Base-by-base conservation (phyloP, 106 monocot species). In the Dendrobium chrysotoxum region DNA sequence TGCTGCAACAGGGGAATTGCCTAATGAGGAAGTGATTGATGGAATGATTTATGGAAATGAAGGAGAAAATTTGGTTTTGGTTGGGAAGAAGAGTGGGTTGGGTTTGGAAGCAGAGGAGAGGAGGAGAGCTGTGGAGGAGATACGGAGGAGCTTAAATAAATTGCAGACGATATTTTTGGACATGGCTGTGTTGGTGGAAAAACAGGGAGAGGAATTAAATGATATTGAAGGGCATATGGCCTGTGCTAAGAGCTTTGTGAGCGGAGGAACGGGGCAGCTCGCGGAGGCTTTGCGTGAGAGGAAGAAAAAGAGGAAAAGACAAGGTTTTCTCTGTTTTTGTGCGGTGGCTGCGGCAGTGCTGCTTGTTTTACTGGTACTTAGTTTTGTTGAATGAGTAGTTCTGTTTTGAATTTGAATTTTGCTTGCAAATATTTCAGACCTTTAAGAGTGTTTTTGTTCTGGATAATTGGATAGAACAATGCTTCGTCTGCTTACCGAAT, bases 141-240 rank as follows among this genome's bases (percentile, higher is more conserved):
- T 91, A 16, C 88, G 86, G 86, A 84, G 68, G 82, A 86, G 91
- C 77, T 73, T 91, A 82, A 44, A 83, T 53, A 86, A 85, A 31
- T 54, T 91, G 80, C 84, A 91, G 68, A 86, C 83, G 86, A 82
- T 88, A 72, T 91, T 91, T 75, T 58, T 91, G 17, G 91, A 88
- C 88, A 91, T 91, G 91, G 91, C 88, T 18, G 86, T 80, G 40
- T 78, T 91, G 35, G 89, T 91, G 70, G 91, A 87, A 47, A 82
- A 89, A 13, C 91, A 91, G 79, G 89, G 91, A n/a, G 83, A 89
- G 76, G 85, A 87, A 72, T 53, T 91, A 40, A 87, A 91, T 53
- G 89, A 89, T 57, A 91, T 91, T 28, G 87, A 91, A 85, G 85
- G 87, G 75, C 81, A 91, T 26, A 87, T 91, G 7, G 80, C 82